Conservation (phyloP, 2,329 filamentous ascomycete genomes). For the Cladosporium oxysporum region DNA sequence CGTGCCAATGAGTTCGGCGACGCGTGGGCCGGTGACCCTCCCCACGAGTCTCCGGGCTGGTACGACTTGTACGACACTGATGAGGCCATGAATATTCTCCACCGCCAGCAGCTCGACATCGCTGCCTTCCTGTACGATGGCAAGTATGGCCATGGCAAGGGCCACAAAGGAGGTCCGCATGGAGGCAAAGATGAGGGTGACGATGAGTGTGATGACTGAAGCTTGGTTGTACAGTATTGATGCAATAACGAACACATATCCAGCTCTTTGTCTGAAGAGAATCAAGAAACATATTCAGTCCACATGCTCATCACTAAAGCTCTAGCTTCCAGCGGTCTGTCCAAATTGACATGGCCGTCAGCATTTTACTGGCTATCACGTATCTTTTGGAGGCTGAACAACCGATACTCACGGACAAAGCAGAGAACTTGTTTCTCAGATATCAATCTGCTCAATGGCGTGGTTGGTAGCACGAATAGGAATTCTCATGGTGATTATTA, state of each 20-base stretch:
- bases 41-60: constrained; percentile 43
- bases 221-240: background rate
- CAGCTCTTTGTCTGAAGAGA: background rate
- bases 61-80: constrained; percentile 42
- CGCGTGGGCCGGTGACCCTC: constrained; percentile 45
- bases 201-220: background rate
- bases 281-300: background rate
- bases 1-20: constrained; percentile 41
- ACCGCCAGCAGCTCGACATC: constrained; percentile 38
- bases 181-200: background rate
- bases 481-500: background rate
- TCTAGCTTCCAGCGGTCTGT: background rate
- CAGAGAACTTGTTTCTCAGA: background rate
- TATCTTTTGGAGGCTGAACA: background rate
- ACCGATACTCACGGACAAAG: background rate
- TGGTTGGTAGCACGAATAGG: background rate
- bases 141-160: background rate
- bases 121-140: constrained; percentile 17
- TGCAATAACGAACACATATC: background rate
- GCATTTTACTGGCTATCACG: background rate
- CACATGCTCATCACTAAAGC: background rate
- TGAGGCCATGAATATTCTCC: constrained; percentile 40
- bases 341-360: background rate
- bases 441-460: background rate
- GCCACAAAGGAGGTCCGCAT: background rate